Base-by-base conservation (phyloP, 306 rosid species). In the Dalbergia cochinchinensis region DNA sequence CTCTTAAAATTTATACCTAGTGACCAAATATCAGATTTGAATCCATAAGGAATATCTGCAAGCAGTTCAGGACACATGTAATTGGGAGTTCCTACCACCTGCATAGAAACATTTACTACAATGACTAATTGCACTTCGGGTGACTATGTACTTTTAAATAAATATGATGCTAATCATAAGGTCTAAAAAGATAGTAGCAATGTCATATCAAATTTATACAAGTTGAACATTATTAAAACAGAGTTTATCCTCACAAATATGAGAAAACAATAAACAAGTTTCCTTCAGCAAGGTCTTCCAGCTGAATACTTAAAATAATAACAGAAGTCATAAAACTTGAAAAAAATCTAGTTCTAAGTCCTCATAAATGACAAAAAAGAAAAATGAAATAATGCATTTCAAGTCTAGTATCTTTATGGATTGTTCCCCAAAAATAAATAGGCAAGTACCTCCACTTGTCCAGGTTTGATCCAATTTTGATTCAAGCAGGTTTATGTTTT, bases 41-140 rank as follows among this genome's bases (percentile, higher is more conserved):
- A 96, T 81, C 99, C 99, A 71, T 96, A 96, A 11, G 99, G 99
- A 83, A 96, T 96, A 85, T 96, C 99, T 5, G 99, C 98, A 76
- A 96, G 96, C 71, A 96, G 93, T 89, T 96, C 99, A 69, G 99
- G 99, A 86, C 99, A 96, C 99, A 96, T 96, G 83, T 96, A 96
- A 85, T 96, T 96, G 35, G 99, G 99, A 84, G 99, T 96, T 84
- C 99, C 99, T 9, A 96, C 99, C 45, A 96, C 99, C 99, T 96
- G 89, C 65, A 54, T 51, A 55, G 14, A 78, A 77, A 83, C 19
- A 68, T 72, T 71, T 41, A 65, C 45, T 42, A 67, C 65, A 79
- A 60, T 51, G 62, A 82, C 65, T 42, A 39, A 59, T 33, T 63
- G 33, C 39, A 79, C 54, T 54, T 57, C 48, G 34, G 48, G 77